phyloP scores from a whole-genome alignment of 257 asterid species.

The Linaria vulgaris region DNA sequence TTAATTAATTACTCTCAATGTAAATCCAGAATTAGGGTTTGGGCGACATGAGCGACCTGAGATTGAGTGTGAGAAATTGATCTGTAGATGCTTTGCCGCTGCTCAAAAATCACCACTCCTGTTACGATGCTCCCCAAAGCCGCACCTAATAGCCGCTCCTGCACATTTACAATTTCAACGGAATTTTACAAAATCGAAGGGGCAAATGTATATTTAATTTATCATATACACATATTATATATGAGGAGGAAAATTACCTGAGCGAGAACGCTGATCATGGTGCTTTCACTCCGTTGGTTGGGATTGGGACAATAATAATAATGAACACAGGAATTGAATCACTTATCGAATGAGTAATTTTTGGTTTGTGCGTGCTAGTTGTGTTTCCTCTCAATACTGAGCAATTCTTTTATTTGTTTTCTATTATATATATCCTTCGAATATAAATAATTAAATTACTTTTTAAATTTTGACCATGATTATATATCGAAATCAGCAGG shows the following conservation, averaged over 20 bases:
- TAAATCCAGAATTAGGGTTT: slow-evolving; percentile 13
- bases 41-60: slow-evolving; percentile 17
- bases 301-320: too few relatives aligned
- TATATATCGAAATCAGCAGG: too few relatives aligned
- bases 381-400: too few relatives aligned
- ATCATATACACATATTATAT: background rate
- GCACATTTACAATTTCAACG: slow-evolving; percentile 2
- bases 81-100: slow-evolving; percentile 46
- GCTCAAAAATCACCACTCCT: slow-evolving; percentile 48
- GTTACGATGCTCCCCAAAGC: slow-evolving; percentile 49
- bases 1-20: too few relatives aligned
- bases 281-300: background rate
- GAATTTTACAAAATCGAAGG: background rate
- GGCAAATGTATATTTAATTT: too few relatives aligned
- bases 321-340: too few relatives aligned
- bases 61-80: slow-evolving; percentile 44
- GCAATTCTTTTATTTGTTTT: too few relatives aligned
- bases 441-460: too few relatives aligned
- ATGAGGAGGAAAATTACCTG: slow-evolving; percentile 37
- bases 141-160: slow-evolving; percentile 78
- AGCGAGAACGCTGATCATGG: slow-evolving; percentile 73
- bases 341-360: too few relatives aligned
- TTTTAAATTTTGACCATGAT: too few relatives aligned
- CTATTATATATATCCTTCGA: too few relatives aligned
- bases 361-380: too few relatives aligned